Percentiles rank a stretch among this genome's conserved stretches.
These are phyloP conservation scores for Exophiala xenobiotica DNA, from an alignment of 2,329 filamentous ascomycete genomes.

Conservation along the genomic window DNA sequence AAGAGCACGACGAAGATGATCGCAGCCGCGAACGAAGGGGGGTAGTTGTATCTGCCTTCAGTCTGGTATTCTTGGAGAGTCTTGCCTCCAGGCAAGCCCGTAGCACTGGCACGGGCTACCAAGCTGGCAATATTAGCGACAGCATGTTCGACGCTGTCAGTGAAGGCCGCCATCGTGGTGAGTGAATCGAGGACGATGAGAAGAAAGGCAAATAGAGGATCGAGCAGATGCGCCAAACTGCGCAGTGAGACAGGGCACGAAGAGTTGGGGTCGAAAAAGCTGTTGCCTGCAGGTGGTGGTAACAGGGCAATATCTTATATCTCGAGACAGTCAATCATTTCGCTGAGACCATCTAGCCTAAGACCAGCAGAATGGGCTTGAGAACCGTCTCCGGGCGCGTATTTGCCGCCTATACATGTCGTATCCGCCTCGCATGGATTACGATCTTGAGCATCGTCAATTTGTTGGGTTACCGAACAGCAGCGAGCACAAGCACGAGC, in stretches of 20 bases:
- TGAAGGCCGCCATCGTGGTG: not conserved
- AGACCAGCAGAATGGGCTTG: no score
- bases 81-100: slow-evolving; percentile 11
- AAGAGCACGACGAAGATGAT: slow-evolving; percentile 40
- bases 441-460: not conserved
- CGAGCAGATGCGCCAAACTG: no score
- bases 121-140: not conserved
- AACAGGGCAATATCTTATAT: not conserved
- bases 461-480: not conserved
- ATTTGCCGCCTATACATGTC: no score
- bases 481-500: not conserved
- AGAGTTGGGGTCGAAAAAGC: not conserved
- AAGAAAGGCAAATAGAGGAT: no score
- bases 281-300: not conserved
- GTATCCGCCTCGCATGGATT: not conserved
- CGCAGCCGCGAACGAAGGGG: slow-evolving; percentile 39
- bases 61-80: slow-evolving; percentile 12
- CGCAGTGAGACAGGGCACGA: not conserved
- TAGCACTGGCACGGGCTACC: not conserved
- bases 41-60: slow-evolving; percentile 35
- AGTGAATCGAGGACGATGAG: no score
- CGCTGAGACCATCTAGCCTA: no score
- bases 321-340: no score
- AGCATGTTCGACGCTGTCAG: not conserved
- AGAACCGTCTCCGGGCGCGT: no score